Evolutionary conservation across 805 yeast species (phyloP), one percentile per base, ranked within the genome.

Genomic region (Hanseniaspora opuntiae): DNA sequence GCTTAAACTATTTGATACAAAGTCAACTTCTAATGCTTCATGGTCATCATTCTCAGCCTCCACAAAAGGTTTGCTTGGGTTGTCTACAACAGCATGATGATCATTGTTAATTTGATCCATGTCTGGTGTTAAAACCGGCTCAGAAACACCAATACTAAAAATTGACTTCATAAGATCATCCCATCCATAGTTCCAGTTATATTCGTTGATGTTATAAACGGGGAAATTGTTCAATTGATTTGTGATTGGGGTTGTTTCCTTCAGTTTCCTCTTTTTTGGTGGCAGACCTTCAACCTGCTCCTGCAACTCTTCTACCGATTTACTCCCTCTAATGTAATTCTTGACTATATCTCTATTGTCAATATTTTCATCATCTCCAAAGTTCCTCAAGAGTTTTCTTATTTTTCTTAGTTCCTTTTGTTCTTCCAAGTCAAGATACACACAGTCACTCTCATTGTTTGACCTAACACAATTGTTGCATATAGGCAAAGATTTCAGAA

Each of bases 1-100:
- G 24, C 22, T 24, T 11, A 35, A 8, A 17, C 12, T n/a, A 11
- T 25, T 16, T 3, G 33, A 11, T 37, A 38, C 17, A 17, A 38
- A 32, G 33, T 49, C 53, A 12, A 22, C 28, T 35, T 49, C 53
- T n/a, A 49, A 36, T 4, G 53, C 44, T 49, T 41, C 53, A 49
- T 49, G 53, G 14, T 50, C 53, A 25, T 37, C 44, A 50, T 4
- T 3, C 3, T 42, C 53, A 14, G 10, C 16, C 4, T 5, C 35
- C 2, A 12, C 14, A 9, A 28, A 5, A 9, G 16, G 8, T 16
- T 11, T 4, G 2, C 17, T 42, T 12, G 4, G 4, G 4, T 19
- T 12, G 17, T 17, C 19, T 28, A 17, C 16, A 44, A 32, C 20
- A 2, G 38, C 17, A 30, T 44, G 38, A 28, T 4, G 20, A 5